Percentiles rank a stretch among this genome's conserved stretches.
Conservation (phyloP, 495 filamentous ascomycete species). For the Penicillium paxilli region DNA sequence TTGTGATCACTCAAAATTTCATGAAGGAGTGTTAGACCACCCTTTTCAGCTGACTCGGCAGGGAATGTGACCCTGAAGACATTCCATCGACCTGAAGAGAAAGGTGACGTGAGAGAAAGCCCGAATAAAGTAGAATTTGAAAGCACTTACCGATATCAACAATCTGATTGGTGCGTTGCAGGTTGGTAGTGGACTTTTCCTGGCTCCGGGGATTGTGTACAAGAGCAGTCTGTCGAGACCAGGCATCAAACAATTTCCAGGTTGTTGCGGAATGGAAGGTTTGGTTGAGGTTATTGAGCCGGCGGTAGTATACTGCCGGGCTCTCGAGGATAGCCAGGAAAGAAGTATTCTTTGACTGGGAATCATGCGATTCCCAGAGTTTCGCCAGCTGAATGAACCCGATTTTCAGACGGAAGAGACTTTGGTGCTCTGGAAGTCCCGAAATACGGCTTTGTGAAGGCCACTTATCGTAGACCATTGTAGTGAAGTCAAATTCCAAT, state of each 20-base stretch:
- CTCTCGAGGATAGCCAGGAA: conserved; percentile 59
- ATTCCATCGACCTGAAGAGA: conserved; percentile 37
- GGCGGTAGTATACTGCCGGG: conserved; percentile 66
- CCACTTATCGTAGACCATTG: background rate
- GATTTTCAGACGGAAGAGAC: conserved; percentile 55
- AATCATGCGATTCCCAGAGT: conserved; percentile 48
- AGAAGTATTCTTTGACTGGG: conserved; percentile 37
- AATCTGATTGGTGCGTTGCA: conserved; percentile 55
- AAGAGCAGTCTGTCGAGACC: conserved; percentile 76
- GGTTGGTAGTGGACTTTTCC: conserved; percentile 45
- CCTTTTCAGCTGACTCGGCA: conserved; percentile 26
- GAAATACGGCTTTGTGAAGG: background rate
- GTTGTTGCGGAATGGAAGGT: conserved; percentile 35
- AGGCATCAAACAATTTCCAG: conserved; percentile 71
- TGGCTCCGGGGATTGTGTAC: conserved; percentile 42
- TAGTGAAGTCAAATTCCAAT: conserved; percentile 30
- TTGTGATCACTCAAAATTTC: conserved; percentile 73
- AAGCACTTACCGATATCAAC: conserved; percentile 71
- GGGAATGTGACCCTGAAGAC: conserved; percentile 37
- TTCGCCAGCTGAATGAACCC: conserved; percentile 62
- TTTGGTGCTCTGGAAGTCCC: background rate
- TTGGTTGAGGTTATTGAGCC: conserved; percentile 37
- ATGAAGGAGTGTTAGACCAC: conserved; percentile 43
- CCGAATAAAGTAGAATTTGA: background rate
- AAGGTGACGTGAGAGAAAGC: background rate